Percentiles rank a stretch among this genome's conserved stretches.
Evolutionary conservation across 2,329 filamentous ascomycete genomes (phyloP).

Genomic region (Tolypocladium amazonense): DNA sequence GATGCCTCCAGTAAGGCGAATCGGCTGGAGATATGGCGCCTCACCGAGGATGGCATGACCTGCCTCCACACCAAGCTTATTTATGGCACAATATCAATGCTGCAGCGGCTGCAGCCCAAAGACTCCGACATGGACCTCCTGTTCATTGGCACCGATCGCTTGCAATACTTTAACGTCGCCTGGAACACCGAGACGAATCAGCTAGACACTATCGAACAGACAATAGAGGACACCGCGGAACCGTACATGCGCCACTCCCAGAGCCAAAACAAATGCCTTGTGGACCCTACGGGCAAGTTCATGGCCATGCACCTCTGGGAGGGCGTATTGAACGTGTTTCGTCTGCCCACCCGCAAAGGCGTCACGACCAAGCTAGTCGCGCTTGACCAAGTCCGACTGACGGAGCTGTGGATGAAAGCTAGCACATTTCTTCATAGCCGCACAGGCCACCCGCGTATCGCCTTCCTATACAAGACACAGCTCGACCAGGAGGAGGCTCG

Average conservation of each 20-base stretch:
- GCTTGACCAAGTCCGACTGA: constrained; percentile 45
- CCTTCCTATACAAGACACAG: constrained; percentile 46
- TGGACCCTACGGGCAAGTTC: constrained; percentile 65
- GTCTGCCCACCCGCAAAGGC: constrained; percentile 35
- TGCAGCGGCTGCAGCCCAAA: constrained; percentile 68
- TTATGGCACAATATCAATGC: constrained; percentile 78
- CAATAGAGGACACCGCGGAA: constrained; percentile 43
- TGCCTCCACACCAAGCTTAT: constrained; percentile 61
- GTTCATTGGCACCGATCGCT: constrained; percentile 83
- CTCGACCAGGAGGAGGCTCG: constrained; percentile 41
- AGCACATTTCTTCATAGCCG: constrained; percentile 47
- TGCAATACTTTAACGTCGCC: constrained; percentile 79
- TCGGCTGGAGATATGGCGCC: constrained; percentile 72
- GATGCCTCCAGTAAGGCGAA: constrained; percentile 58
- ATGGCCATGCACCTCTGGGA: constrained; percentile 51
- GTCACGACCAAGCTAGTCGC: constrained; percentile 31
- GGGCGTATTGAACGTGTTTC: constrained; percentile 45
- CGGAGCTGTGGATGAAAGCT: constrained; percentile 49
- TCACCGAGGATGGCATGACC: constrained; percentile 51
- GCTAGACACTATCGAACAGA: constrained; percentile 40
- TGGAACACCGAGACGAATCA: constrained; percentile 56
- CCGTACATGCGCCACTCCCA: constrained; percentile 64
- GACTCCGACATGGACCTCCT: constrained; percentile 70
- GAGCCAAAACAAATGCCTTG: constrained; percentile 70
- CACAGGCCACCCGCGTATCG: constrained; percentile 46